These are phyloP conservation scores for Osmanthus fragrans DNA, from an alignment of 257 asterid genomes.

Conservation along the genomic window DNA sequence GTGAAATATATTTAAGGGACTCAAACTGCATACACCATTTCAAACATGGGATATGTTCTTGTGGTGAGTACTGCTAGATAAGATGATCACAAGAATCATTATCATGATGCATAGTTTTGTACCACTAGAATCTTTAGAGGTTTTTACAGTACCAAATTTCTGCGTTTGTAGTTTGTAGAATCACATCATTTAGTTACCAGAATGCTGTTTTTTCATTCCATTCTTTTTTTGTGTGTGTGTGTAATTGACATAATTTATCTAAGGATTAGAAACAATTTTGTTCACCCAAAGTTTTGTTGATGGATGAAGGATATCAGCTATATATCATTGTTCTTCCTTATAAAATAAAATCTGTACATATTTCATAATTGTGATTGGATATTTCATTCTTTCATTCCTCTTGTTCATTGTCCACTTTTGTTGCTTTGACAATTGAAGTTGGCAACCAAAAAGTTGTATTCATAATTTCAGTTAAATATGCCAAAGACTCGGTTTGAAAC, in stretches of 20 bases:
- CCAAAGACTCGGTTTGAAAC: no score
- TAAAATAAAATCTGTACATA: not conserved
- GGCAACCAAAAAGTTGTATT: no score
- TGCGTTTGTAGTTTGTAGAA: not conserved
- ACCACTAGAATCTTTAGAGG: not conserved
- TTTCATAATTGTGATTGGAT: not conserved
- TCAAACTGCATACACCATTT: constrained; percentile 81
- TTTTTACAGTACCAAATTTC: constrained; percentile 12
- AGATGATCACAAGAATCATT: not conserved
- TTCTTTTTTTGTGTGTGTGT: constrained; percentile 3
- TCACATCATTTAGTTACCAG: constrained; percentile 4
- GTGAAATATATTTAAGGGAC: constrained; percentile 61
- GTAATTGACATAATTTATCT: not conserved
- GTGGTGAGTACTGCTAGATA: constrained; percentile 73
- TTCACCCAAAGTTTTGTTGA: not conserved
- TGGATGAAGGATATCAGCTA: constrained; percentile 1
- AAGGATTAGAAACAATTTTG: not conserved
- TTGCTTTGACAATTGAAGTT: no score
- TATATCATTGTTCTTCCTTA: constrained; percentile 1
- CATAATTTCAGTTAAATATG: no score
- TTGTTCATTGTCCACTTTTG: not conserved
- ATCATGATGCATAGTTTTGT: constrained; percentile 8
- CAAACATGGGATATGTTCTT: constrained; percentile 69
- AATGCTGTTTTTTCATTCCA: not conserved
- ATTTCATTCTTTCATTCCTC: not conserved